phyloP scores from a whole-genome alignment of 2,329 filamentous ascomycete species.

The Monosporascus sp. region DNA sequence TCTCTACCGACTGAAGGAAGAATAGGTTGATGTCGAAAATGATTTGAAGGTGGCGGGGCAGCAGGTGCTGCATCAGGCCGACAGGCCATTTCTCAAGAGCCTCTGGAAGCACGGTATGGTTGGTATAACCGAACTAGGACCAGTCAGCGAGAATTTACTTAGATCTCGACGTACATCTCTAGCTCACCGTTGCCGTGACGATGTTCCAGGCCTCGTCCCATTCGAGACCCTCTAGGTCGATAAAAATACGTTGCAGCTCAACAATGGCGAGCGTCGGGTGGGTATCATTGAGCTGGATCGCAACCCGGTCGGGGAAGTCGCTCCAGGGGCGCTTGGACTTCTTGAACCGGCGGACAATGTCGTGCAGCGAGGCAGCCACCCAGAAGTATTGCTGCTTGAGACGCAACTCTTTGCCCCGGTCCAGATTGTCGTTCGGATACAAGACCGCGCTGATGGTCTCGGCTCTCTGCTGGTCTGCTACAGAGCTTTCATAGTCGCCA shows the following conservation, averaged over 20 bases:
- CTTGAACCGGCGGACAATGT: slow-evolving; percentile 97
- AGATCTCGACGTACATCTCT: not conserved
- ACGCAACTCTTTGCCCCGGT: slow-evolving; percentile 92
- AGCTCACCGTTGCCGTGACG: slow-evolving; percentile 60
- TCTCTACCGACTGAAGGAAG: slow-evolving; percentile 89
- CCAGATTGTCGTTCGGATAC: slow-evolving; percentile 96
- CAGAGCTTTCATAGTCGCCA: slow-evolving; percentile 95
- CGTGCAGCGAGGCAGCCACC: slow-evolving; percentile 93
- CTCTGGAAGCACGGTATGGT: slow-evolving; percentile 96
- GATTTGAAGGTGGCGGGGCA: slow-evolving; percentile 91
- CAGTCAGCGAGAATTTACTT: slow-evolving; percentile 10
- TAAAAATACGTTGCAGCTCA: slow-evolving; percentile 86
- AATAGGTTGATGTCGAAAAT: slow-evolving; percentile 97
- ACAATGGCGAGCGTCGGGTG: slow-evolving; percentile 96
- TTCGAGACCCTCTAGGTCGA: slow-evolving; percentile 84
- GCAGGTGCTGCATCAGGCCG: slow-evolving; percentile 81
- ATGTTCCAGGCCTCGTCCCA: slow-evolving; percentile 93
- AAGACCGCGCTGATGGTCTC: slow-evolving; percentile 97
- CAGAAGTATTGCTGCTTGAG: slow-evolving; percentile 99
- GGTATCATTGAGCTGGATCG: slow-evolving; percentile 97
- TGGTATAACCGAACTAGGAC: slow-evolving; percentile 82
- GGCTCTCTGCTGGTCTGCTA: slow-evolving; percentile 96
- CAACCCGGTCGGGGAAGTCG: slow-evolving; percentile 90
- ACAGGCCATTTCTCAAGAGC: slow-evolving; percentile 99
- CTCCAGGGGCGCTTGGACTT: slow-evolving; percentile 89